A percentile compares a stretch with the other conserved stretches of the same genome.
These are phyloP conservation scores for Saxispiralis lemnorum DNA, from an alignment of 495 filamentous ascomycete species.

Conservation along the genomic window DNA sequence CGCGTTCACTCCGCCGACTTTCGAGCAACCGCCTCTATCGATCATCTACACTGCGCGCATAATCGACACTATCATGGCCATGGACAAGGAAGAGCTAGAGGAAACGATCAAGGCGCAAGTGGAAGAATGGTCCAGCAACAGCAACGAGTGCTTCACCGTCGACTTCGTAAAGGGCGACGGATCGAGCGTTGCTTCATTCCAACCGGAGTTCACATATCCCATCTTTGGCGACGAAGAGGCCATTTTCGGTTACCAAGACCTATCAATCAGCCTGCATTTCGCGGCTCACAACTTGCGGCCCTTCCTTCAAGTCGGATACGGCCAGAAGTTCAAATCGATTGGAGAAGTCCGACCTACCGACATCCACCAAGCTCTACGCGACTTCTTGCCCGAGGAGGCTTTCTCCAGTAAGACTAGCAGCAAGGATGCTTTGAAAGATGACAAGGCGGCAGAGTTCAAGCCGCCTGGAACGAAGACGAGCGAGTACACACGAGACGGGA, in stretches of 20 bases:
- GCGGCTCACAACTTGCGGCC: constrained; percentile 68
- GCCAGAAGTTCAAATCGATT: constrained; percentile 53
- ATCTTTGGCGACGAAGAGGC: constrained; percentile 82
- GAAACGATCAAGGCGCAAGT: constrained; percentile 11
- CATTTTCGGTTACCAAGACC: constrained; percentile 74
- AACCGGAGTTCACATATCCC: constrained; percentile 73
- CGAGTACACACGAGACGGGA: constrained; percentile 32
- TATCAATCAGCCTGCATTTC: constrained; percentile 60
- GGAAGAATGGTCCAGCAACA: constrained; percentile 16
- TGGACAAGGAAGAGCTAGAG: constrained; percentile 10
- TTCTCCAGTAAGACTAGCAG: constrained; percentile 21
- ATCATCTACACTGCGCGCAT: too few species aligned
- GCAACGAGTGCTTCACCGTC: constrained; percentile 21
- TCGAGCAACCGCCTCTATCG: too few species aligned
- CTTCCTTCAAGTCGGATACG: constrained; percentile 50
- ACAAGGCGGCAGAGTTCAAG: constrained; percentile 24
- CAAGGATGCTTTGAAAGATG: neutral
- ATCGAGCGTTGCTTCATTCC: constrained; percentile 35
- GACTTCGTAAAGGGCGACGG: constrained; percentile 14
- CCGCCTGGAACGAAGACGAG: constrained; percentile 41
- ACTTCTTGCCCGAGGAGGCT: constrained; percentile 45
- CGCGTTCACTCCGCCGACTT: too few species aligned
- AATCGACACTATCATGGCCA: neutral
- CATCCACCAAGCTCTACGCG: constrained; percentile 43
- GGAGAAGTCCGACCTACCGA: constrained; percentile 55